These are phyloP conservation scores for Candida railenensis DNA, from an alignment of 805 yeast genomes.

Conservation along the genomic window DNA sequence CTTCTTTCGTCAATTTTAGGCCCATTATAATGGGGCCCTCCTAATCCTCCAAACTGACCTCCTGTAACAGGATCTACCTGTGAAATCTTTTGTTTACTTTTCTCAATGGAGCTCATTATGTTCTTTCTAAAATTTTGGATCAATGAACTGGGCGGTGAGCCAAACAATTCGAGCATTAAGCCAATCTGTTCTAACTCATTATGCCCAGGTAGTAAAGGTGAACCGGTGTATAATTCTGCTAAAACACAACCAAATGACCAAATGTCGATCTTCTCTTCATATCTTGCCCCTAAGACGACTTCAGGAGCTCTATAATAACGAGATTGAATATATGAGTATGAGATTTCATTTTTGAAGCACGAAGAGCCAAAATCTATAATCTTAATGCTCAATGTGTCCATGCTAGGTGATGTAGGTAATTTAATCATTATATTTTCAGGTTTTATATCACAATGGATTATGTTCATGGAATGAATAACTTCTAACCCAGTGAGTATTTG, in stretches of 20 bases:
- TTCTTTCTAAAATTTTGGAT: conserved; percentile 40
- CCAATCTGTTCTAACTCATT: conserved; percentile 50
- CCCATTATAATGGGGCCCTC: conserved; percentile 25
- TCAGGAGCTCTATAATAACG: conserved; percentile 81
- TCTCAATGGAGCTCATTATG: conserved; percentile 22
- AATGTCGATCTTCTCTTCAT: conserved; percentile 50
- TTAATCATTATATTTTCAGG: conserved; percentile 78
- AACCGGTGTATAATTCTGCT: conserved; percentile 36
- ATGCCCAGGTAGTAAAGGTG: conserved; percentile 46
- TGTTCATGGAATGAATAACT: conserved; percentile 53
- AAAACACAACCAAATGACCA: conserved; percentile 49
- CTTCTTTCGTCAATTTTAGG: conserved; percentile 27
- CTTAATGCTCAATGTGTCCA: conserved; percentile 50
- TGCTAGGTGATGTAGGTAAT: conserved; percentile 29
- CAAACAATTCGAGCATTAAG: conserved; percentile 42
- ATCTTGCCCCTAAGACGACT: conserved; percentile 64
- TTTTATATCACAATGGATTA: conserved; percentile 83
- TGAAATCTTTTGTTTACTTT: conserved; percentile 7
- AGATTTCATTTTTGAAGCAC: conserved; percentile 41
- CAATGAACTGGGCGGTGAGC: conserved; percentile 43
- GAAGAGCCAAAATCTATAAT: conserved; percentile 83
- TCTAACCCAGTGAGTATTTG: conserved; percentile 61
- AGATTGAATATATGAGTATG: conserved; percentile 56
- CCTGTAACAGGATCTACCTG: conserved; percentile 6
- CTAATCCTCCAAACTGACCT: not conserved